Evolutionary conservation across 2,329 filamentous ascomycete genomes (phyloP), one percentile per base, ranked within the genome.

Genomic region (Fusarium verrucosum): DNA sequence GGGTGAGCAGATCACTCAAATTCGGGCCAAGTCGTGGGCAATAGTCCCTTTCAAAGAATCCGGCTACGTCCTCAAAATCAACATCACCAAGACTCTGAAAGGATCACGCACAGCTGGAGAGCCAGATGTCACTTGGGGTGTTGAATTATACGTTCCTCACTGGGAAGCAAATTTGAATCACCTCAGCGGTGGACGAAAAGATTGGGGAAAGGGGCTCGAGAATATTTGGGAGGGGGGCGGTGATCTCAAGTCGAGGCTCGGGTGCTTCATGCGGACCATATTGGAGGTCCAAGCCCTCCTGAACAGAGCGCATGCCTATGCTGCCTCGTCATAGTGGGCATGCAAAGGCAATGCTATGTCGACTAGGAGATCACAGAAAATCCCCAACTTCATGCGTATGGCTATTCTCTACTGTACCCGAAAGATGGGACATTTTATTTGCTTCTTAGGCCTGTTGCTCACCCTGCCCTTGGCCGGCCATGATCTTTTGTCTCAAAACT

Each of bases 401-500:
- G 44, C 52, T 65, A 56, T 38, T 47, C 43, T 40, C n/a, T 36
- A 32, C 32, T 22, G 19, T 23, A 42, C 42, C 19, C 28, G 33
- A n/a, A 49, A 22, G 25, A 30, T 45, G 44, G 26, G 26, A 30
- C 25, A 19, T 26, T 44, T n/a, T 17, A n/a, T 33, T 28, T 43
- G 13, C 7, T n/a, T 46, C 57, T 66, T 52, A 71, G 28, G 69
- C 62, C 23, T 70, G 58, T 43, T 58, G 62, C 19, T 68, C 70
- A 42, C 64, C 65, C 16, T 71, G 69, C 11, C 58, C 72, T 55
- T 76, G 75, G 23, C 70, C 70, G 40, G 78, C 76, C 77, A 82
- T 78, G 35, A 79, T 75, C 69, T 81, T 82, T 65, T 80, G 78
- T 60, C 80, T 75, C 55, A 81, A 58, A 45, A 81, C 80, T 81